phyloP scores from a whole-genome alignment of 306 rosid genomes.

The Leucaena leucocephala region DNA sequence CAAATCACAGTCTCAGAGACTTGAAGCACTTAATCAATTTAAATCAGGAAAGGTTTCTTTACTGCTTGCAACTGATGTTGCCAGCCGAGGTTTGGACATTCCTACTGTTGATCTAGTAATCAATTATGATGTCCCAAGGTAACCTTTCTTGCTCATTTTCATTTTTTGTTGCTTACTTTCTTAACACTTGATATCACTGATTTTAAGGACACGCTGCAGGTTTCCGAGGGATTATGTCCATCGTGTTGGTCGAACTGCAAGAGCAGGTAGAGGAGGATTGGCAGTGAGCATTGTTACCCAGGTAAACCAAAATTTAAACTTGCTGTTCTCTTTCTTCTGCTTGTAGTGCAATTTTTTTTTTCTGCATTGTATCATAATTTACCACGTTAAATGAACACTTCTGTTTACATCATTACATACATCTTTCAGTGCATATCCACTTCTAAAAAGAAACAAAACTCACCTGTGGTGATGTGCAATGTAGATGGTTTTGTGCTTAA shows the following conservation, averaged over 20 bases:
- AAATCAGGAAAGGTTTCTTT: conserved; percentile 81
- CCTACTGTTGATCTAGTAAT: conserved; percentile 90
- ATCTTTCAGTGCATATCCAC: not conserved
- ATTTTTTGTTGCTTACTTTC: conserved; percentile 14
- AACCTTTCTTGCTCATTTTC: conserved; percentile 24
- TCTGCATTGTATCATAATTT: not conserved
- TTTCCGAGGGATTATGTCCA: conserved; percentile 82
- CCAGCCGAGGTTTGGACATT: conserved; percentile 91
- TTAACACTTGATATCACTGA: conserved; percentile 19
- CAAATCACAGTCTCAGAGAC: conserved; percentile 80
- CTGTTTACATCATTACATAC: not conserved
- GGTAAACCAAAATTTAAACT: conserved; percentile 40
- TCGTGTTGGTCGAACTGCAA: conserved; percentile 93
- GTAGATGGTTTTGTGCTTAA: not conserved
- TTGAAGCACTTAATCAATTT: conserved; percentile 75
- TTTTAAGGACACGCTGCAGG: conserved; percentile 51
- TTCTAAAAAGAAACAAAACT: not conserved
- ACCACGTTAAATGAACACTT: not conserved
- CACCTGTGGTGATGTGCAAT: not conserved
- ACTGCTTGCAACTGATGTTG: conserved; percentile 93
- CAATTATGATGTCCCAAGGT: conserved; percentile 94
- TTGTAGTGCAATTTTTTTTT: not conserved
- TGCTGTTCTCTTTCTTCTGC: conserved; percentile 10
- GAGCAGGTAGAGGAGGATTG: conserved; percentile 92
- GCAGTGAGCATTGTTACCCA: conserved; percentile 77